These are phyloP conservation scores for Sphagnum contortum DNA, from an alignment of 225 moss, liverwort and hornwort species.

Conservation along the genomic window DNA sequence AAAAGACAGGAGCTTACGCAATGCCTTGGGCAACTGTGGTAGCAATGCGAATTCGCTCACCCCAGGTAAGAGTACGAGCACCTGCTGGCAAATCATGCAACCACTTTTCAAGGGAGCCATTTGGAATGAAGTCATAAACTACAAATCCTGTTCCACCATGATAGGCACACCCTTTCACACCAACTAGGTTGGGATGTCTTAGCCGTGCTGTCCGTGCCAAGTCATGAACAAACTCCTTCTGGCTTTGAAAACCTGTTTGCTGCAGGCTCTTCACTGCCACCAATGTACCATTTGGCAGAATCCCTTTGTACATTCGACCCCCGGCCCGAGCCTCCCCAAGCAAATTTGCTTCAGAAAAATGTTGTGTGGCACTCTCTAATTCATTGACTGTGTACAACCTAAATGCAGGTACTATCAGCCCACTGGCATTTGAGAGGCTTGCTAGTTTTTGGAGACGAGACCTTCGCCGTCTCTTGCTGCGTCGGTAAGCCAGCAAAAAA, in stretches of 20 bases:
- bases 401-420: slow-evolving; percentile 61
- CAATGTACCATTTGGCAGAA: slow-evolving; percentile 42
- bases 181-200: slow-evolving; percentile 71
- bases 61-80: slow-evolving; percentile 62
- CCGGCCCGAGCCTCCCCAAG: slow-evolving; percentile 47
- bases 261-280: slow-evolving; percentile 71
- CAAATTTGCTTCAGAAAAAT: slow-evolving; percentile 72
- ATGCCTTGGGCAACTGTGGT: slow-evolving; percentile 73
- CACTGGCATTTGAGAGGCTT: slow-evolving; percentile 44
- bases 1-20: slow-evolving; percentile 47
- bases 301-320: slow-evolving; percentile 57
- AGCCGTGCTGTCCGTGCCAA: slow-evolving; percentile 80
- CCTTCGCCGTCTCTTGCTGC: slow-evolving; percentile 79
- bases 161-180: slow-evolving; percentile 72
- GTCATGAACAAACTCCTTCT: slow-evolving; percentile 81
- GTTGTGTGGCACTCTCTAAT: slow-evolving; percentile 74
- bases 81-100: slow-evolving; percentile 49
- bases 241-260: slow-evolving; percentile 63
- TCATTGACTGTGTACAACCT: slow-evolving; percentile 76
- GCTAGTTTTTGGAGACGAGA: slow-evolving; percentile 58
- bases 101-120: slow-evolving; percentile 76
- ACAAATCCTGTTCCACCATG: slow-evolving; percentile 65
- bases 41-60: slow-evolving; percentile 72
- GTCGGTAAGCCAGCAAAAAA: slow-evolving; percentile 84
- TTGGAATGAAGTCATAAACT: slow-evolving; percentile 71